Evolutionary conservation across 306 rosid genomes (phyloP).

Genomic region (Fragaria iinumae): DNA sequence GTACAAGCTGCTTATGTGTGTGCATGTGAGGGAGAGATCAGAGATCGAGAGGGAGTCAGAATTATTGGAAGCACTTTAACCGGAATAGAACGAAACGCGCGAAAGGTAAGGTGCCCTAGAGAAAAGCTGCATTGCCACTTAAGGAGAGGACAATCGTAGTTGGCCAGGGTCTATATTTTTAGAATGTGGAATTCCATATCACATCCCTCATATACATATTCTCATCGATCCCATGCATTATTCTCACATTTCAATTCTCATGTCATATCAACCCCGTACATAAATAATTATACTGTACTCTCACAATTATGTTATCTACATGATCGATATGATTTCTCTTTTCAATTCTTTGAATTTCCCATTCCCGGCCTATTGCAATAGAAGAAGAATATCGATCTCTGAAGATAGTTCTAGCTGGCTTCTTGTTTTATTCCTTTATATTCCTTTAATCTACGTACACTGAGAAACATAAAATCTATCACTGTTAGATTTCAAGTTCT

Average conservation of each 20-base stretch:
- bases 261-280: slow-evolving; percentile 27
- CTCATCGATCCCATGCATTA: slow-evolving; percentile 35
- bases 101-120: slow-evolving; percentile 22
- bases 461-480: too few species aligned
- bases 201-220: slow-evolving; percentile 23
- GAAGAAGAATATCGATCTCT: not conserved
- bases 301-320: not conserved
- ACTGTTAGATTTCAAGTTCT: too few species aligned
- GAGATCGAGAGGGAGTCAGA: slow-evolving; percentile 8
- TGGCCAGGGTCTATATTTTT: slow-evolving; percentile 39
- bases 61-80: slow-evolving; percentile 29
- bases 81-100: slow-evolving; percentile 6
- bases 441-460: too few species aligned
- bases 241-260: slow-evolving; percentile 23
- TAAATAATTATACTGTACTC: not conserved
- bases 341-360: not conserved
- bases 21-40: not conserved
- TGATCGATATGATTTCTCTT: not conserved
- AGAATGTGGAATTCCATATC: slow-evolving; percentile 51
- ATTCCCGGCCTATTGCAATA: not conserved
- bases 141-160: slow-evolving; percentile 55
- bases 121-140: slow-evolving; percentile 49
- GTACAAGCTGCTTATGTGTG: slow-evolving; percentile 4
- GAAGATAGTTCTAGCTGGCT: not conserved
- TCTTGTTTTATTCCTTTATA: not conserved